A percentile compares a stretch with the other conserved stretches of the same genome.
These are phyloP conservation scores for Sutorius eximius DNA, from an alignment of 1,284 basidiomycete genomes.

Conservation along the genomic window DNA sequence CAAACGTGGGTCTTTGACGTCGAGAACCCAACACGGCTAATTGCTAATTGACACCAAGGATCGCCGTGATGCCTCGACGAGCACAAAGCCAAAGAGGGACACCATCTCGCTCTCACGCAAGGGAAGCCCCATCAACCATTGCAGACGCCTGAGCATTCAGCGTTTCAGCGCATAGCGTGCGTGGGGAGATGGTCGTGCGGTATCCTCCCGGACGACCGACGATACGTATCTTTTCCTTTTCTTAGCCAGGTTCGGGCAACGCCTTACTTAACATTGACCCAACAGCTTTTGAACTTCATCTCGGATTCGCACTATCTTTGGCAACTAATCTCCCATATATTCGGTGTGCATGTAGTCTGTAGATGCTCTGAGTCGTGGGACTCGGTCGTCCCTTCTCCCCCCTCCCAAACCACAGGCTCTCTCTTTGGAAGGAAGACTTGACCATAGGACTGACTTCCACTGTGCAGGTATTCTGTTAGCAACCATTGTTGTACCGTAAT, in stretches of 20 bases:
- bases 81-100: slow-evolving; percentile 12
- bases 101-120: slow-evolving; percentile 3
- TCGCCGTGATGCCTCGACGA: slow-evolving; percentile 1
- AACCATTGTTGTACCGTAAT: neutral
- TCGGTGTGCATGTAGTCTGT: too few species aligned
- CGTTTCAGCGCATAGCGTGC: too few species aligned
- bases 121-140: slow-evolving; percentile 20
- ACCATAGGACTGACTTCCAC: too few species aligned
- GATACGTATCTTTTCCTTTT: too few species aligned
- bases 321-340: neutral
- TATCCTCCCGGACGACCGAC: too few species aligned
- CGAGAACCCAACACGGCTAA: slow-evolving; percentile 12
- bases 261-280: neutral
- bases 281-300: neutral
- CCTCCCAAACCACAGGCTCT: too few species aligned
- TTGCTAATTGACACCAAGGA: slow-evolving; percentile 14
- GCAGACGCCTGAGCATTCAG: too few species aligned
- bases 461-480: too few species aligned
- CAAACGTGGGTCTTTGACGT: slow-evolving; percentile 17
- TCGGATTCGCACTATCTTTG: neutral
- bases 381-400: too few species aligned
- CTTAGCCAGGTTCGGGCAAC: too few species aligned
- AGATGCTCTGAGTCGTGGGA: too few species aligned
- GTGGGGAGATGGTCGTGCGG: too few species aligned
- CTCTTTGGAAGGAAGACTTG: neutral